Conservation (phyloP, 2,329 filamentous ascomycete species). For the Pseudocercospora macadamiae region DNA sequence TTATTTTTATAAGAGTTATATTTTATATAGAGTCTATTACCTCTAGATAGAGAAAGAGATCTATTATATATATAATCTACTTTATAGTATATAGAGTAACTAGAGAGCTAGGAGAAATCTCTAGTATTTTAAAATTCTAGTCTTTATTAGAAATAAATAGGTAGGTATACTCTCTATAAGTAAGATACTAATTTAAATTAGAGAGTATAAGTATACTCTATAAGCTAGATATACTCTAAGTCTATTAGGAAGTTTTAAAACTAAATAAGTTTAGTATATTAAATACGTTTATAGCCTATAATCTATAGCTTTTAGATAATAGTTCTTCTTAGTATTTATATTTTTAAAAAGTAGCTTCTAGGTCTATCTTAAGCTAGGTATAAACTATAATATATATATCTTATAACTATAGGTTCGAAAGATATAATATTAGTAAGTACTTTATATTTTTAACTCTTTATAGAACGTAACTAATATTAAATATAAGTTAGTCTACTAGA, state of each 20-base stretch:
- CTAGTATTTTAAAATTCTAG: too few species aligned
- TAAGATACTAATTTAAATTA: too few species aligned
- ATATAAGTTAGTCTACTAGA: neutral
- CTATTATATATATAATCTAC: too few species aligned
- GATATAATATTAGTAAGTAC: neutral
- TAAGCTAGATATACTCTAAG: too few species aligned
- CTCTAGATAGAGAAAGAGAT: too few species aligned
- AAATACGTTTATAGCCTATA: neutral
- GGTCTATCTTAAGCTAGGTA: neutral
- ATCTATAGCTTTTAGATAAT: neutral
- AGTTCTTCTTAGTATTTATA: neutral
- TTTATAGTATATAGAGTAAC: neutral
- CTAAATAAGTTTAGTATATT: neutral
- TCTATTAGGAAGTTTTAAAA: neutral
- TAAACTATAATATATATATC: neutral
- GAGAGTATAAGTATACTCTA: too few species aligned
- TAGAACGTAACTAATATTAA: neutral
- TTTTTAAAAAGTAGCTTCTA: neutral
- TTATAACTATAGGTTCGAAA: neutral
- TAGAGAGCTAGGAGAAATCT: neutral
- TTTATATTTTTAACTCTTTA: neutral
- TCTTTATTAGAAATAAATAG: too few species aligned
- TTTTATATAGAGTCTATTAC: neutral
- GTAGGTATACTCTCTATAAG: too few species aligned
- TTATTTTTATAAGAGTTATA: neutral